These are phyloP conservation scores for Halophytophthora batemanensis DNA, from an alignment of 352 stramenopile species.

Conservation along the genomic window DNA sequence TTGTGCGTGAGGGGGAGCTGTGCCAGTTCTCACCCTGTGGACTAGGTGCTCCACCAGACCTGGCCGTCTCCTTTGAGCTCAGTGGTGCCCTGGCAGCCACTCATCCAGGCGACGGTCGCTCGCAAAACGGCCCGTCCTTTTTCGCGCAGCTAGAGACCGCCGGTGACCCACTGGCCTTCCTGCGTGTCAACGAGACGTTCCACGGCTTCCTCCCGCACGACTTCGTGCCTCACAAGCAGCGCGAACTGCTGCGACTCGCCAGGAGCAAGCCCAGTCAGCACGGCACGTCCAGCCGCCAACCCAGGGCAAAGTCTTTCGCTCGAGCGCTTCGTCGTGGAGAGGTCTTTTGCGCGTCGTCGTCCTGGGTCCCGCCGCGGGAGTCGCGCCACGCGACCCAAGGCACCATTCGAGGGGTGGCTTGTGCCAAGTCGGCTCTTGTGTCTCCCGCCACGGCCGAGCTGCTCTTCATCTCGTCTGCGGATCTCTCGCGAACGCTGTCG, in stretches of 20 bases:
- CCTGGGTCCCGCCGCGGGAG: constrained; percentile 44
- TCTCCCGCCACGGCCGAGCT: constrained; percentile 38
- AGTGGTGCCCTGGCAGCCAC: constrained; percentile 38
- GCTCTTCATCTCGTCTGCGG: constrained; percentile 44
- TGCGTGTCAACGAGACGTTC: constrained; percentile 38
- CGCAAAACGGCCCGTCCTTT: constrained; percentile 33
- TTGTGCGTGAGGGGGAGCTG: constrained; percentile 48
- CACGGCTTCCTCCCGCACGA: constrained; percentile 50
- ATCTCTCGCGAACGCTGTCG: constrained; percentile 36
- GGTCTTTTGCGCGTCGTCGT: constrained; percentile 51
- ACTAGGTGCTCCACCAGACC: constrained; percentile 35
- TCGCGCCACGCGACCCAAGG: constrained; percentile 17
- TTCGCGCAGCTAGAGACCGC: constrained; percentile 53
- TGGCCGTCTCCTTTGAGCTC: constrained; percentile 47
- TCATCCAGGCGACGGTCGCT: constrained; percentile 12
- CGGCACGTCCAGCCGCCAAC: background rate
- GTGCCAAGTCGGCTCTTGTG: constrained; percentile 45
- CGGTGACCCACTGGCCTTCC: constrained; percentile 45
- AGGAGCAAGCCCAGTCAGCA: constrained; percentile 8
- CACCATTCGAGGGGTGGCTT: constrained; percentile 22
- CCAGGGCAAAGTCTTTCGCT: constrained; percentile 8
- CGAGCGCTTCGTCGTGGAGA: constrained; percentile 33
- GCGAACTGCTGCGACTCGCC: constrained; percentile 13
- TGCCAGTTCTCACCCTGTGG: constrained; percentile 44
- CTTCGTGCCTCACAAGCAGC: constrained; percentile 25